Evolutionary conservation across 768 basidiomycete species (phyloP).

Genomic region (Lanmaoa pseudosensibilis): DNA sequence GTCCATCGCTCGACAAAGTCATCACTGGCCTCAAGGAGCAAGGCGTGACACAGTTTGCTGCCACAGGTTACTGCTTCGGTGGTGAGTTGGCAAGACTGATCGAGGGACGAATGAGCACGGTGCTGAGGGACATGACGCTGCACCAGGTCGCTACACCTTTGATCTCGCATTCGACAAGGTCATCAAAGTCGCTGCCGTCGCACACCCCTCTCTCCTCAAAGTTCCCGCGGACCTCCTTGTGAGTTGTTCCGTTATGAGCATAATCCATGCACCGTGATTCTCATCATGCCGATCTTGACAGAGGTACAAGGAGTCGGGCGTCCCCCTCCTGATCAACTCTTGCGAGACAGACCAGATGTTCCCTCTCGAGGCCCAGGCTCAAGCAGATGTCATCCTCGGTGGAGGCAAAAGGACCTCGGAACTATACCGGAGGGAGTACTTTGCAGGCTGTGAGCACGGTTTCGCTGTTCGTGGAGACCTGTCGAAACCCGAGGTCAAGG

Average conservation of each 20-base stretch:
- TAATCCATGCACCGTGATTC: neutral
- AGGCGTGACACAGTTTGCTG: slow-evolving; percentile 58
- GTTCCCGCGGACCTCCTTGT: slow-evolving; percentile 57
- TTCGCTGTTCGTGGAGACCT: slow-evolving; percentile 55
- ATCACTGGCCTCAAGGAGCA: slow-evolving; percentile 54
- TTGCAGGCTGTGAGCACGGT: slow-evolving; percentile 49
- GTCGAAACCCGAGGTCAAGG: slow-evolving; percentile 51
- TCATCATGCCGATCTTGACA: slow-evolving; percentile 20
- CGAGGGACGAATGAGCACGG: neutral
- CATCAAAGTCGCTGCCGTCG: slow-evolving; percentile 39
- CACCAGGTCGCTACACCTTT: slow-evolving; percentile 42
- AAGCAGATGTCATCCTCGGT: slow-evolving; percentile 52
- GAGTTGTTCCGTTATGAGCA: neutral
- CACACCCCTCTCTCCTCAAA: slow-evolving; percentile 49
- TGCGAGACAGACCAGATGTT: slow-evolving; percentile 55
- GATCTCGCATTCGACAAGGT: slow-evolving; percentile 45
- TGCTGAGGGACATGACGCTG: neutral
- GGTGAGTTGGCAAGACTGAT: slow-evolving; percentile 35
- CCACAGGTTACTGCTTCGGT: slow-evolving; percentile 71
- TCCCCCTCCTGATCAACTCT: slow-evolving; percentile 68
- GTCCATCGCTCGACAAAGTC: slow-evolving; percentile 55
- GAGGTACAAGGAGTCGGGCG: slow-evolving; percentile 50
- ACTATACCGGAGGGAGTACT: slow-evolving; percentile 34
- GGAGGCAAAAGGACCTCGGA: slow-evolving; percentile 44
- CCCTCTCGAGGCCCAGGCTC: slow-evolving; percentile 42